Evolutionary conservation across 192 early-diverging fungal species (phyloP).

Genomic region (Obelidium mucronatum): DNA sequence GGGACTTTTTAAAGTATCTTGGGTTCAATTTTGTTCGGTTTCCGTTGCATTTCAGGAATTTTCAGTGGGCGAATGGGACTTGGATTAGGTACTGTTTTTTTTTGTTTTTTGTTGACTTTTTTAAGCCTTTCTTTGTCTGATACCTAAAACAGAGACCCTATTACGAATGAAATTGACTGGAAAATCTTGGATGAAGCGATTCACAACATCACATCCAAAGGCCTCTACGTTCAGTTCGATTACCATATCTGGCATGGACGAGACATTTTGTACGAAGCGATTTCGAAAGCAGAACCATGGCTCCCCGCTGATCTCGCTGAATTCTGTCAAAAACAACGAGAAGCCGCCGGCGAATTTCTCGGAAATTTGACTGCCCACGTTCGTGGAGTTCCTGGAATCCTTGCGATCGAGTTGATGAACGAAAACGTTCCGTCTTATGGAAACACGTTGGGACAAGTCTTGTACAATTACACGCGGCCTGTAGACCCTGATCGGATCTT

Average conservation of each 20-base stretch:
- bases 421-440: slow-evolving; percentile 3
- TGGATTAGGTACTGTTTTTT: neutral
- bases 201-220: neutral
- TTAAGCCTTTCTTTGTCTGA: neutral
- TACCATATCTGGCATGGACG: slow-evolving; percentile 5
- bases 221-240: slow-evolving; percentile 8
- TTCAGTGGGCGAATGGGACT: no score
- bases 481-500: slow-evolving; percentile 10
- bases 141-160: neutral
- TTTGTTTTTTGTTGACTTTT: neutral
- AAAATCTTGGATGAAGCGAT: neutral
- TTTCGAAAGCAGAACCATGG: neutral
- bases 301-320: neutral
- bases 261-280: slow-evolving; percentile 9
- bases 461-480: neutral
- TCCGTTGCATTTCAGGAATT: neutral
- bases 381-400: neutral
- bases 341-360: neutral
- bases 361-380: neutral
- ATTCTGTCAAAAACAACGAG: neutral
- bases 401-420: slow-evolving; percentile 3
- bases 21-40: slow-evolving; percentile 4
- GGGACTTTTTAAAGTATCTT: neutral
- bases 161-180: neutral
- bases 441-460: neutral